Evolutionary conservation across 345 rosid species (phyloP).

Genomic region (Turnera subulata): DNA sequence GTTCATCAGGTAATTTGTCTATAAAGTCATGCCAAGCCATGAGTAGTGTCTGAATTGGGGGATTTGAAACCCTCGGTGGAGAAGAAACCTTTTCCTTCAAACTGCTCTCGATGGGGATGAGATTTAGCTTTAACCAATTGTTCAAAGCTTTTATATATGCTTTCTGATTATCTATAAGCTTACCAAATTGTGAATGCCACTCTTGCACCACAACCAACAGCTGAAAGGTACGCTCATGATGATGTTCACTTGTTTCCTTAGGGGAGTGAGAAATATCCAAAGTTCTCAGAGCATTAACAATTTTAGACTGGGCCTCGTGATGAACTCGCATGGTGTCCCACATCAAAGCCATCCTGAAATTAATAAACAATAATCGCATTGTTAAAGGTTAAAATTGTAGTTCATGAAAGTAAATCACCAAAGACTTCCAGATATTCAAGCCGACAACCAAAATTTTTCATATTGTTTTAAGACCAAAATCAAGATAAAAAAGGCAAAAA

Average conservation of each 20-base stretch:
- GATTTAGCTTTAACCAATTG: constrained; percentile 70
- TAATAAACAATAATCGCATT: too few relatives aligned
- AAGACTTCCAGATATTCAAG: not conserved
- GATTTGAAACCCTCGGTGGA: constrained; percentile 61
- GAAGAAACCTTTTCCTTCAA: constrained; percentile 88
- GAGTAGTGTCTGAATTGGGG: constrained; percentile 64
- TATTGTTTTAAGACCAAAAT: too few relatives aligned
- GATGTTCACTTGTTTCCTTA: constrained; percentile 74
- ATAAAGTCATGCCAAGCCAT: constrained; percentile 58
- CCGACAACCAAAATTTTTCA: not conserved
- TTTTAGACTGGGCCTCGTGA: constrained; percentile 54
- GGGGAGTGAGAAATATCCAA: constrained; percentile 47
- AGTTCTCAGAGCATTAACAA: constrained; percentile 34
- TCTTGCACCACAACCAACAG: constrained; percentile 61
- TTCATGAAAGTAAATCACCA: too few relatives aligned
- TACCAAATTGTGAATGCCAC: constrained; percentile 73
- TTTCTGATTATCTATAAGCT: constrained; percentile 68
- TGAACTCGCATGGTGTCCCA: constrained; percentile 72
- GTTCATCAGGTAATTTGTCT: constrained; percentile 57
- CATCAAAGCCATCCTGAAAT: constrained; percentile 75
- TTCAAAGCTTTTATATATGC: constrained; percentile 58
- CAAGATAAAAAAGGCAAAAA: too few relatives aligned
- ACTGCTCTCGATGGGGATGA: constrained; percentile 85
- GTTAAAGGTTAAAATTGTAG: too few relatives aligned
- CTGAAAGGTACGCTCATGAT: constrained; percentile 66